Conservation (phyloP, 345 rosid genomes). For the Citrus hindsii region DNA sequence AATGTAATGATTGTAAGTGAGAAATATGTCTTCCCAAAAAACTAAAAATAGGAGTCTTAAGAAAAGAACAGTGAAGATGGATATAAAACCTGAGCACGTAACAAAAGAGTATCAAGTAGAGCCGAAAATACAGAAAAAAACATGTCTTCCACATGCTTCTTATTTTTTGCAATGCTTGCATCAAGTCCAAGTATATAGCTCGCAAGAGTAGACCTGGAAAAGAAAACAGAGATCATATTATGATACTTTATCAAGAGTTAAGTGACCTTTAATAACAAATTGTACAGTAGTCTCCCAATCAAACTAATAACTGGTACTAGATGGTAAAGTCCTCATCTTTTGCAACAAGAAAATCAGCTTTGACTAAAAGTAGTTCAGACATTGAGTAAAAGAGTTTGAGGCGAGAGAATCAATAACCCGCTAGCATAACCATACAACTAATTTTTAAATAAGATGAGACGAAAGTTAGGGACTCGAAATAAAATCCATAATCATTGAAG, state of each 20-base stretch:
- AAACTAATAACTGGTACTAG: background rate
- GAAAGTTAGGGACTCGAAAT: background rate
- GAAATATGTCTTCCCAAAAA: background rate
- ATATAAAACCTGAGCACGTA: slow-evolving; percentile 80
- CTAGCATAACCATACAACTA: background rate
- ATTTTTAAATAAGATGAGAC: background rate
- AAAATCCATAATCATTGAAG: background rate
- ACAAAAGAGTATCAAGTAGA: slow-evolving; percentile 72
- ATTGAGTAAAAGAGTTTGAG: background rate
- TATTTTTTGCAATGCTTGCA: slow-evolving; percentile 33
- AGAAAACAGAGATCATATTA: background rate
- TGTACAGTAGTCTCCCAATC: background rate
- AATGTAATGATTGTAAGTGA: background rate
- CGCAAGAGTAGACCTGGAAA: slow-evolving; percentile 77
- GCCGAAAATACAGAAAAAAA: slow-evolving; percentile 73
- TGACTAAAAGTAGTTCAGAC: background rate
- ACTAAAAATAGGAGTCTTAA: background rate
- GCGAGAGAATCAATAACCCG: background rate
- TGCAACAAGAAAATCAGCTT: background rate
- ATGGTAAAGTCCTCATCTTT: background rate
- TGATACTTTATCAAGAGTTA: slow-evolving; percentile 2
- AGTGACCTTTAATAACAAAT: background rate
- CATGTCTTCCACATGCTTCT: slow-evolving; percentile 51
- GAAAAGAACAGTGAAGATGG: slow-evolving; percentile 2
- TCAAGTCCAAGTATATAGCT: slow-evolving; percentile 66